Conservation (phyloP, 1,284 basidiomycete genomes). For the Pascua sp. region DNA sequence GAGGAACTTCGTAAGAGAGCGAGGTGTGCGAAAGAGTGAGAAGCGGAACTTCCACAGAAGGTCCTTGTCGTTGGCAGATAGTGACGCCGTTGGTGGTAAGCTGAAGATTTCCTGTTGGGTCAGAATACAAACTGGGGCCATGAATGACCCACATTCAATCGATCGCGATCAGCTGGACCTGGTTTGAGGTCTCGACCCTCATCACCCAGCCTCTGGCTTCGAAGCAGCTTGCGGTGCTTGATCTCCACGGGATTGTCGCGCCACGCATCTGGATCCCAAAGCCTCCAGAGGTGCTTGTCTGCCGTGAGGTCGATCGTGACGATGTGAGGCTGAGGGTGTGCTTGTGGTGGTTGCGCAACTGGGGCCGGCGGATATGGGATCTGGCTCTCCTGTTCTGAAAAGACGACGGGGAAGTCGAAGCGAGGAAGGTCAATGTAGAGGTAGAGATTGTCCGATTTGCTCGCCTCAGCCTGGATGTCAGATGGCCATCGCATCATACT, state of each 20-base stretch:
- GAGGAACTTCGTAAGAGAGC: conserved; percentile 93
- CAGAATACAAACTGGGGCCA: conserved; percentile 35
- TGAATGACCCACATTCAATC: conserved; percentile 79
- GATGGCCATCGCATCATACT: neutral
- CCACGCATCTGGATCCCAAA: conserved; percentile 83
- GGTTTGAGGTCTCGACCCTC: conserved; percentile 95
- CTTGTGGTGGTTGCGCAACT: conserved; percentile 29
- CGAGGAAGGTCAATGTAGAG: conserved; percentile 92
- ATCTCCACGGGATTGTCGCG: conserved; percentile 93
- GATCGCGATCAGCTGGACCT: conserved; percentile 89
- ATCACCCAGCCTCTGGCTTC: conserved; percentile 90
- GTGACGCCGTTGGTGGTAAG: conserved; percentile 81
- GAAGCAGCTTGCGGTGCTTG: conserved; percentile 89
- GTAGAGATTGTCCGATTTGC: conserved; percentile 83
- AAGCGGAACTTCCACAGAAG: conserved; percentile 98
- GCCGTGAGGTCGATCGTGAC: conserved; percentile 53
- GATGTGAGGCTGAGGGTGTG: conserved; percentile 37
- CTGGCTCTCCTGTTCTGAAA: conserved; percentile 65
- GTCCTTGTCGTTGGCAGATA: conserved; percentile 91
- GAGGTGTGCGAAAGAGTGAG: conserved; percentile 70
- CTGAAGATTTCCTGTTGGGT: conserved; percentile 71
- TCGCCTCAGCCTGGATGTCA: conserved; percentile 66
- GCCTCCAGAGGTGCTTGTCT: conserved; percentile 76
- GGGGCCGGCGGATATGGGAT: conserved; percentile 45
- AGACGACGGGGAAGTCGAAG: conserved; percentile 99